Conservation (phyloP, 371 early-diverging fungal species). For the Mortierella polycephala region DNA sequence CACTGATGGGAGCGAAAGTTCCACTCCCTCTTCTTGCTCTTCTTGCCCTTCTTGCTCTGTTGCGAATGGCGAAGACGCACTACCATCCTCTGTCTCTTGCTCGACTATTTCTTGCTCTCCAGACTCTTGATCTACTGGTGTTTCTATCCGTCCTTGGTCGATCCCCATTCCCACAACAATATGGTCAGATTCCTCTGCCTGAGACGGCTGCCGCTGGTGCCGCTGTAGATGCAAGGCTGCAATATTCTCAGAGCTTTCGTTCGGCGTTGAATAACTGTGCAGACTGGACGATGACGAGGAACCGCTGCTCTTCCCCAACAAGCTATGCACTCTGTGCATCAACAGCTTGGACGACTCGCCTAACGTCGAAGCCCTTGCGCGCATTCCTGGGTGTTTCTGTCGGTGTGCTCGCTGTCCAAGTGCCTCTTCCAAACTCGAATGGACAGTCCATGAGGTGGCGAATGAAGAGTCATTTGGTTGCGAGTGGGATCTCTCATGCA, state of each 20-base stretch:
- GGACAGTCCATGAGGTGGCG: not conserved
- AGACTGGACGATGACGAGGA: not conserved
- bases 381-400: constrained; percentile 4
- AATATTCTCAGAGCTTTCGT: not conserved
- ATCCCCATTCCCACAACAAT: too few species aligned
- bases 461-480: not conserved
- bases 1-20: too few species aligned
- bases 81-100: too few species aligned
- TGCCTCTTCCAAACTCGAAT: not conserved
- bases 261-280: too few species aligned
- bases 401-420: not conserved
- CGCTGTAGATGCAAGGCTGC: not conserved
- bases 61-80: too few species aligned
- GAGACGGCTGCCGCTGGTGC: not conserved
- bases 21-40: not conserved
- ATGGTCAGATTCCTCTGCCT: not conserved
- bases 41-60: not conserved
- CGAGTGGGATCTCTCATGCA: constrained; percentile 10
- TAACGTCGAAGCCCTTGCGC: constrained; percentile 31
- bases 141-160: too few species aligned
- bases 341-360: constrained; percentile 43
- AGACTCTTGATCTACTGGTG: too few species aligned
- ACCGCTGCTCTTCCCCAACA: constrained; percentile 1
- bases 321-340: constrained; percentile 27
- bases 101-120: too few species aligned